A percentile compares a stretch with the other conserved stretches of the same genome.
Evolutionary conservation across 176 grass and related monocot species (phyloP).

Genomic region (Thalia dealbata): DNA sequence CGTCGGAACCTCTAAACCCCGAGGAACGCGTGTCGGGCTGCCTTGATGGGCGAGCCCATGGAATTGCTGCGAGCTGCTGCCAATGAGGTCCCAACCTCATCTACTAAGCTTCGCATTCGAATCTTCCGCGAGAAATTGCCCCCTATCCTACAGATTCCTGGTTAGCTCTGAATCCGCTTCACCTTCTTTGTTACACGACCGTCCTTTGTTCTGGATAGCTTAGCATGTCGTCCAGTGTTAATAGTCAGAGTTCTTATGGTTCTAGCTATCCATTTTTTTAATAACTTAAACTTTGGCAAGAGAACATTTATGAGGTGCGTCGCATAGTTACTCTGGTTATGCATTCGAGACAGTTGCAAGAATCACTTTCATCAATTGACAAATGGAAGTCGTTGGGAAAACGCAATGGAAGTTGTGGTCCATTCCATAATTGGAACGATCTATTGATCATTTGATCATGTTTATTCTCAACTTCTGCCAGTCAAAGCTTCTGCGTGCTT

Average conservation of each 20-base stretch:
- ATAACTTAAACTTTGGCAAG: no score
- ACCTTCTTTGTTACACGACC: neutral
- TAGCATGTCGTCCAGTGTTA: no score
- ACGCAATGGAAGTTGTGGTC: no score
- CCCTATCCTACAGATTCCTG: slow-evolving; percentile 32
- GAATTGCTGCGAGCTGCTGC: slow-evolving; percentile 51
- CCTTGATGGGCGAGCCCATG: neutral
- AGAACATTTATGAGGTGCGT: no score
- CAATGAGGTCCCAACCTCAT: slow-evolving; percentile 57
- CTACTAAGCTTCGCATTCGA: slow-evolving; percentile 58
- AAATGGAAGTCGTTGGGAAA: neutral
- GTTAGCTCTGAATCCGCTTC: neutral
- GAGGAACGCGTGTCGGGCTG: neutral
- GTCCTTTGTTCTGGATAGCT: no score
- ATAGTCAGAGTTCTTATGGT: no score
- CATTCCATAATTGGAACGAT: no score
- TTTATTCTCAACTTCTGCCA: neutral
- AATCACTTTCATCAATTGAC: neutral
- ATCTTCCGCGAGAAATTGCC: slow-evolving; percentile 61
- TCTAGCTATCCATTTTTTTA: no score
- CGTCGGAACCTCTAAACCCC: neutral
- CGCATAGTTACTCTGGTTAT: neutral
- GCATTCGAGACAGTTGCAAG: neutral
- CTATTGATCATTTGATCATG: neutral
- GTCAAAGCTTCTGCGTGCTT: no score